These are phyloP conservation scores for Cyclanthera cordifolia DNA, from an alignment of 306 rosid genomes.

Conservation along the genomic window DNA sequence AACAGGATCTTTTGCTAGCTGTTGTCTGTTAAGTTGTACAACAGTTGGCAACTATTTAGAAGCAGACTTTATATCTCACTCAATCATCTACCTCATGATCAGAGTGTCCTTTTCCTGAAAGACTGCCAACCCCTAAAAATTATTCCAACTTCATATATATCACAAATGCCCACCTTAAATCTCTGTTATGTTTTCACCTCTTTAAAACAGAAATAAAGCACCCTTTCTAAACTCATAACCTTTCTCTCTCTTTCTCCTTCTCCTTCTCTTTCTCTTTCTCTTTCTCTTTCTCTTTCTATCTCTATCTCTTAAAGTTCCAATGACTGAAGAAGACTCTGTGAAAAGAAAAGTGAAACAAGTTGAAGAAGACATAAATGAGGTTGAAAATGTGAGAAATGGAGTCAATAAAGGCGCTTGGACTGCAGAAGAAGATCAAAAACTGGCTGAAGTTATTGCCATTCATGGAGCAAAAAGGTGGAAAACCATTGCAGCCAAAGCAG, in stretches of 20 bases:
- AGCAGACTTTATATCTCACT: conserved; percentile 17
- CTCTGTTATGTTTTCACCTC: neutral
- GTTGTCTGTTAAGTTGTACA: conserved; percentile 12
- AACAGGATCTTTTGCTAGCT: conserved; percentile 15
- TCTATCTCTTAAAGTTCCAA: conserved; percentile 1
- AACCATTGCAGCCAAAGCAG: conserved; percentile 44
- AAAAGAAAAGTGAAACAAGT: conserved; percentile 13
- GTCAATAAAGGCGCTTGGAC: conserved; percentile 55
- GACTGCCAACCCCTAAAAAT: conserved; percentile 10
- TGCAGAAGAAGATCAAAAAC: conserved; percentile 39
- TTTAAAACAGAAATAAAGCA: neutral
- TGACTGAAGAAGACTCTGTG: conserved; percentile 13
- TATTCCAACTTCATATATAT: conserved; percentile 12
- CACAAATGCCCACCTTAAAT: neutral
- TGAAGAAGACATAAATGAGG: conserved; percentile 12
- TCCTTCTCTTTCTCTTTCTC: neutral
- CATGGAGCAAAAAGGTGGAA: conserved; percentile 53
- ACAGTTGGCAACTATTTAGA: conserved; percentile 12
- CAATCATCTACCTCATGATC: conserved; percentile 35
- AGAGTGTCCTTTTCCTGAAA: conserved; percentile 8
- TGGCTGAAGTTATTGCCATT: conserved; percentile 38
- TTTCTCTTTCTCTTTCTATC: conserved; percentile 1
- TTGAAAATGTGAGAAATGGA: conserved; percentile 19
- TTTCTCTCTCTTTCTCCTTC: neutral
- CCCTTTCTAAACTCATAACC: neutral